These are phyloP conservation scores for Gynochthodes officinalis DNA, from an alignment of 257 asterid genomes.

Conservation along the genomic window DNA sequence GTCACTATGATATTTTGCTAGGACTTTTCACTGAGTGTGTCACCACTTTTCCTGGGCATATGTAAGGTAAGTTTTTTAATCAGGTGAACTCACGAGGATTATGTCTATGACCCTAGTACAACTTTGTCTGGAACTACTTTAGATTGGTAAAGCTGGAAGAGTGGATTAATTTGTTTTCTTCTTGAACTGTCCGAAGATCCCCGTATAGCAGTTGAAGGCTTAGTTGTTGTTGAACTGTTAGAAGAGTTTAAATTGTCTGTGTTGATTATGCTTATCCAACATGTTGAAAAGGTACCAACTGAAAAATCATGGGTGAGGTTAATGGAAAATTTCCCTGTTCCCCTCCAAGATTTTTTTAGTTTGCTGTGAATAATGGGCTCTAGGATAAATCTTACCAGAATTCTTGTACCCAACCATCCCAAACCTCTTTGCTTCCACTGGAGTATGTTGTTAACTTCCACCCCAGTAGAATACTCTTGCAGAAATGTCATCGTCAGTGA, in stretches of 20 bases:
- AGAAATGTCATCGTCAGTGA: neutral
- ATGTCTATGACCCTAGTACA: too few species aligned
- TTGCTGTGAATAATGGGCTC: neutral
- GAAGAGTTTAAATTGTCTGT: neutral
- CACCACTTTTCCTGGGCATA: too few species aligned
- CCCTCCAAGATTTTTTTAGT: neutral
- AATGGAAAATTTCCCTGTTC: neutral
- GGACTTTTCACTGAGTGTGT: too few species aligned
- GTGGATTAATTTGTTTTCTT: neutral
- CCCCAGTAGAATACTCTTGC: neutral
- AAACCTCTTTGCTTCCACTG: neutral
- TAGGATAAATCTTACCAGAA: slow-evolving; percentile 21
- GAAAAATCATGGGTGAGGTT: neutral
- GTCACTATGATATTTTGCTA: too few species aligned
- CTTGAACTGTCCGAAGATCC: too few species aligned
- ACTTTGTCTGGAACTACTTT: too few species aligned
- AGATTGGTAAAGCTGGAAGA: too few species aligned
- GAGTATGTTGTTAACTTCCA: neutral
- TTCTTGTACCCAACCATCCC: slow-evolving; percentile 1
- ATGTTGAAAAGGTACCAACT: neutral
- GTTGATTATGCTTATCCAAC: neutral
- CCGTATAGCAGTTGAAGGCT: too few species aligned
- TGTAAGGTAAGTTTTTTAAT: too few species aligned
- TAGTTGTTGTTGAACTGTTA: too few species aligned
- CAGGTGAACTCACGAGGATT: too few species aligned